Evolutionary conservation across 129 eudicot genomes (phyloP).

Genomic region (Flaveria ramosissima): DNA sequence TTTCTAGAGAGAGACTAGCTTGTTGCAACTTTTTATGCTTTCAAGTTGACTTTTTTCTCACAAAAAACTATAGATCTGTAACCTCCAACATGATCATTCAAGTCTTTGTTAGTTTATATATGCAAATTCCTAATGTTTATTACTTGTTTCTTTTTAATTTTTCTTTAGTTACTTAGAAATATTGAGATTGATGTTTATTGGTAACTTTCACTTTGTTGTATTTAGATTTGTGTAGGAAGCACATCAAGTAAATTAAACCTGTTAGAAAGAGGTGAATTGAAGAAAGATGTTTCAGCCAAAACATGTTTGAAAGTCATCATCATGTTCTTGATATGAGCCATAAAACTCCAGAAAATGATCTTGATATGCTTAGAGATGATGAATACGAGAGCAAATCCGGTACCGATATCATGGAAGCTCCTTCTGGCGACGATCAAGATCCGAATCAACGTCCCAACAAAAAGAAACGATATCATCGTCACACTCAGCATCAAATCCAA

Average conservation of each 20-base stretch:
- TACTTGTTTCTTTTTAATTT: too few relatives aligned
- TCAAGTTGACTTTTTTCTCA: constrained; percentile 36
- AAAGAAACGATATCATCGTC: constrained; percentile 98
- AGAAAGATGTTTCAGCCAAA: constrained; percentile 79
- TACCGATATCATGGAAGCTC: constrained; percentile 85
- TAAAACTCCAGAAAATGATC: constrained; percentile 69
- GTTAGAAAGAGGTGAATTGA: constrained; percentile 20
- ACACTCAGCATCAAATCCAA: constrained; percentile 92
- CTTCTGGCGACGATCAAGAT: constrained; percentile 92
- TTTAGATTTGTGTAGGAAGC: constrained; percentile 17
- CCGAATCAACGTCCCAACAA: constrained; percentile 88
- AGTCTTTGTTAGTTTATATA: not conserved
- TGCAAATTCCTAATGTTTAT: constrained; percentile 19
- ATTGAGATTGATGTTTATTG: not conserved
- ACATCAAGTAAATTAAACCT: constrained; percentile 4
- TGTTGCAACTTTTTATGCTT: constrained; percentile 31
- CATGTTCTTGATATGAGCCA: constrained; percentile 57
- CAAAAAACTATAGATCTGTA: constrained; percentile 37
- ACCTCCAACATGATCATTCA: constrained; percentile 28
- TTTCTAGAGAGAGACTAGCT: constrained; percentile 29
- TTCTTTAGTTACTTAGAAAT: not conserved
- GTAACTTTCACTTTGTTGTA: constrained; percentile 19
- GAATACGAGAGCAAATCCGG: constrained; percentile 93
- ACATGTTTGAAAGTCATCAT: constrained; percentile 84
- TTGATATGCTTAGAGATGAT: constrained; percentile 77